Evolutionary conservation across 1,139 yeast genomes (phyloP).

Genomic region (Geotrichum klebahnii): DNA sequence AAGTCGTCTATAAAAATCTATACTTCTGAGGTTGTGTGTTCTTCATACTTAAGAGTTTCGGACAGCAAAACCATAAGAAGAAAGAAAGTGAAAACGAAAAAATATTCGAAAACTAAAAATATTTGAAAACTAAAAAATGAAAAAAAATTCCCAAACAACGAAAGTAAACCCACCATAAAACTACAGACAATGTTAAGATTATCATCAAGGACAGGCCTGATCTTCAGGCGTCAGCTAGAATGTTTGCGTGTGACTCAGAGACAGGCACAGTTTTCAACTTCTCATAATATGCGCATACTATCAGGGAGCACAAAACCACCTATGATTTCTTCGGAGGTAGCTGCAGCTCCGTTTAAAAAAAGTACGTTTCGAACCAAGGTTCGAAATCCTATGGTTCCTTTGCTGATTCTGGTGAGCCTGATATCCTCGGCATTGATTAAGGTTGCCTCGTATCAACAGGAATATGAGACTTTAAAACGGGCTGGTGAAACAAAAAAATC

Average conservation of each 20-base stretch:
- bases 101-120: not conserved
- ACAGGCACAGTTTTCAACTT: not conserved
- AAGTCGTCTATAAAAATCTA: not conserved
- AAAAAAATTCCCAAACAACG: not conserved
- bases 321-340: slow-evolving; percentile 10
- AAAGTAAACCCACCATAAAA: not conserved
- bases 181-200: not conserved
- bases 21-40: not conserved
- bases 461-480: slow-evolving; percentile 9
- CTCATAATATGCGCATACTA: not conserved
- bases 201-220: not conserved
- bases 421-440: slow-evolving; percentile 21
- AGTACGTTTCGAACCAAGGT: slow-evolving; percentile 14
- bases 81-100: not conserved
- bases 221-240: not conserved
- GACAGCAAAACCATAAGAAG: not conserved
- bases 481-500: slow-evolving; percentile 9
- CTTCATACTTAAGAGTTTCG: not conserved
- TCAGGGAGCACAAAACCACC: not conserved
- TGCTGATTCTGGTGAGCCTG: slow-evolving; percentile 17
- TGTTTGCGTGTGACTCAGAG: not conserved
- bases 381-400: slow-evolving; percentile 21
- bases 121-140: not conserved
- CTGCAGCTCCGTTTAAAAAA: slow-evolving; percentile 17
- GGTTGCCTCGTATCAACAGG: slow-evolving; percentile 20